Base-by-base conservation (phyloP, 116 monocot species). In the Iris pallida region DNA sequence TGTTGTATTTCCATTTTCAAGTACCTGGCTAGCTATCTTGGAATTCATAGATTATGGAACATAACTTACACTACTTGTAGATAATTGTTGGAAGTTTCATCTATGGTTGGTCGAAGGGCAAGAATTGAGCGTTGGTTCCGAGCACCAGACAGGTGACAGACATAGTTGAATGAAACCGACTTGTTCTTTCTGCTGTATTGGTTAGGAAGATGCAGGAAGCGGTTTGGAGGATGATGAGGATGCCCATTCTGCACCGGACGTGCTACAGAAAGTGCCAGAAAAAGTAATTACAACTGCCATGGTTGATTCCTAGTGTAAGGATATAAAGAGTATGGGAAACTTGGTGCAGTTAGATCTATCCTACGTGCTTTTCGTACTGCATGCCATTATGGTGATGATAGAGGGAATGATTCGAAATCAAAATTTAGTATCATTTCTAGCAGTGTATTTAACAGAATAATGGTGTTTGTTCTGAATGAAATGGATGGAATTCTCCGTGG, bases 351-450 rank as follows among this genome's bases (percentile, higher is more conserved):
- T 66, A 74, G 83, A 20, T 83, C 83, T 40, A 44, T 92, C 53
- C 75, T 97, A 14, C 80, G 80, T 69, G 92, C 92, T 65, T 97
- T 90, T 19, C 78, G 85, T 7, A 56, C 68, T 9, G 92, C 97
- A 11, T 97, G 97, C 72, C 97, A 97, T 72, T 85, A 87, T 72
- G 97, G 97, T 47, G 97, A 92, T 59, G 87, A 90, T 78, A 65
- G 42, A 20, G 71, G 69, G 68, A 53, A 75, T 75, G 76, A 69
- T 43, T 68, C 78, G 20, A 65, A 71, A 19, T 53, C 71, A 19
- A 74, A 73, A 55, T 80, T 89, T 42, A 70, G 76, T 62, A 84
- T 92, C 68, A 73, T 92, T 43, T 92, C 97, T 16, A 90, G 92
- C 53, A 64, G 59, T 57, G 87, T 97, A 8, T 90, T 97, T 56